Conservation (phyloP, 1,284 basidiomycete species). For the Spongiforma sp. region DNA sequence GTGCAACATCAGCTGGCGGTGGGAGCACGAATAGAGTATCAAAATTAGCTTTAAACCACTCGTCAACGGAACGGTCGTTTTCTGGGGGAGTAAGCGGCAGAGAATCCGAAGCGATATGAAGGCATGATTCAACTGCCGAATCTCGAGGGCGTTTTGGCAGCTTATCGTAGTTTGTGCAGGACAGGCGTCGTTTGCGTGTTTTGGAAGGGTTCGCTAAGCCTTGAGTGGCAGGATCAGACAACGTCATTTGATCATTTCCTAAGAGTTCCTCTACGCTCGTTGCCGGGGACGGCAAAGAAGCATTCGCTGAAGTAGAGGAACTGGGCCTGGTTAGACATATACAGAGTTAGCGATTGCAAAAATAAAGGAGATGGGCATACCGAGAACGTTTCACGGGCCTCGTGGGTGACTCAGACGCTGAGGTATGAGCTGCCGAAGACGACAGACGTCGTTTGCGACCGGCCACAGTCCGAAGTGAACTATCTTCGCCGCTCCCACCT, state of each 20-base stretch:
- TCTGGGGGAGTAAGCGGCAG: slow-evolving; percentile 18
- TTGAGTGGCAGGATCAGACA: background rate
- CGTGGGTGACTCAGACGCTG: background rate
- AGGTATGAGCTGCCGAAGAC: background rate
- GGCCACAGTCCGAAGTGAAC: slow-evolving; percentile 7
- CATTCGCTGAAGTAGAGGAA: background rate
- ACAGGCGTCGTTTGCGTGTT: slow-evolving; percentile 39
- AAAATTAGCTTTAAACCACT: slow-evolving; percentile 29
- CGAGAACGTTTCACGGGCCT: background rate
- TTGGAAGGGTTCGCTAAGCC: background rate
- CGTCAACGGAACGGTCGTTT: slow-evolving; percentile 22
- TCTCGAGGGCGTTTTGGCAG: slow-evolving; percentile 32
- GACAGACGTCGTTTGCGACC: slow-evolving; percentile 25
- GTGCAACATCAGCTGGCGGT: slow-evolving; percentile 11
- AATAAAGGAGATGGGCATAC: background rate
- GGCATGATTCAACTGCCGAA: slow-evolving; percentile 15
- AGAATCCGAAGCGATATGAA: slow-evolving; percentile 37
- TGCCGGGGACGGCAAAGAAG: slow-evolving; percentile 11
- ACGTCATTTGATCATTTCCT: background rate
- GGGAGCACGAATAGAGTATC: slow-evolving; percentile 28
- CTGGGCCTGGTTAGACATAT: background rate
- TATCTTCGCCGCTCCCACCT: slow-evolving; percentile 9
- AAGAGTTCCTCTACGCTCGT: background rate
- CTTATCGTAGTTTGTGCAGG: slow-evolving; percentile 26
- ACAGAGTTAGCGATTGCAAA: background rate